These are phyloP conservation scores for Neonectria coccinea DNA, from an alignment of 2,329 filamentous ascomycete genomes.

Conservation along the genomic window DNA sequence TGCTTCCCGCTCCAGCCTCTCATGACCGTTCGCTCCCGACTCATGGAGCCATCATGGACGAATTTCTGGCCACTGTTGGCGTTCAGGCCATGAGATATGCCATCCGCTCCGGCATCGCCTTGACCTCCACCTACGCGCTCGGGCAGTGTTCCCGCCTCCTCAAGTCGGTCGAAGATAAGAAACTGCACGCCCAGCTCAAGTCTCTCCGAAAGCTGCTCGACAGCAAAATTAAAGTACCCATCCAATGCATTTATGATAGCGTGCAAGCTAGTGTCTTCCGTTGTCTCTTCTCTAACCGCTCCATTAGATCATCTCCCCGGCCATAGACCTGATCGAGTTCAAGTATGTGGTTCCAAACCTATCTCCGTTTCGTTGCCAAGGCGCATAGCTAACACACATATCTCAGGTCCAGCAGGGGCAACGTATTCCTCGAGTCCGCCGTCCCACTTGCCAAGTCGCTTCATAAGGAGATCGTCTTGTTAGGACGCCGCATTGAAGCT, in stretches of 20 bases:
- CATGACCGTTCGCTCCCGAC: slow-evolving; percentile 7
- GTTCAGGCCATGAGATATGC: slow-evolving; percentile 91
- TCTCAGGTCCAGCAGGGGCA: slow-evolving; percentile 62
- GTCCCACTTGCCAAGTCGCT: slow-evolving; percentile 85
- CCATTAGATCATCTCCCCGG: slow-evolving; percentile 82
- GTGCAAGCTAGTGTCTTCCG: neutral
- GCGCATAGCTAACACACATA: slow-evolving; percentile 21
- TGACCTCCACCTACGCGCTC: slow-evolving; percentile 88
- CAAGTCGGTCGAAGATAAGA: slow-evolving; percentile 79
- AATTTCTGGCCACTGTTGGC: slow-evolving; percentile 64
- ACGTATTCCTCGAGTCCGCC: slow-evolving; percentile 80
- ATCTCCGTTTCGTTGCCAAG: slow-evolving; percentile 14
- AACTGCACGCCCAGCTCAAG: slow-evolving; percentile 75
- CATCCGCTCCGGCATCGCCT: slow-evolving; percentile 85
- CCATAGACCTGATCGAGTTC: slow-evolving; percentile 92
- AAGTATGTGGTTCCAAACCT: slow-evolving; percentile 65
- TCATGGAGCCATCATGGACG: slow-evolving; percentile 71
- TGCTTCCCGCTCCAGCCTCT: slow-evolving; percentile 11
- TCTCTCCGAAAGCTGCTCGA: slow-evolving; percentile 79
- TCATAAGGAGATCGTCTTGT: slow-evolving; percentile 82
- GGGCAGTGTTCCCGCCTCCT: slow-evolving; percentile 83
- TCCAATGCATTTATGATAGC: neutral
- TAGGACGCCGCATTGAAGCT: slow-evolving; percentile 80
- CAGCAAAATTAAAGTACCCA: slow-evolving; percentile 85
- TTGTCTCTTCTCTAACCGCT: slow-evolving; percentile 14